phyloP scores from a whole-genome alignment of 2,329 filamentous ascomycete genomes.

The Alternaria sp. region DNA sequence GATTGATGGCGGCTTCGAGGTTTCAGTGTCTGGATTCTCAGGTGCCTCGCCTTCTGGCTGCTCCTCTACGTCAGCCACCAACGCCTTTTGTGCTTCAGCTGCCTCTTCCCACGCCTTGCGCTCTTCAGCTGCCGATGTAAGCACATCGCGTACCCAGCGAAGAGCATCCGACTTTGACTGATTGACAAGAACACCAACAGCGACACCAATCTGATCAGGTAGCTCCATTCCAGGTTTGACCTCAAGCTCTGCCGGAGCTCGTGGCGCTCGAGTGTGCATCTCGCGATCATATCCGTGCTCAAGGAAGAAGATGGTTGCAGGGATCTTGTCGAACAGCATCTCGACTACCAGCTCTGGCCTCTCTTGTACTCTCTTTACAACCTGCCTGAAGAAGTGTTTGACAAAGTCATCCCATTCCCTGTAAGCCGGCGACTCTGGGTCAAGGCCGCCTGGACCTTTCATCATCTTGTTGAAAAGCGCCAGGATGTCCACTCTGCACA shows the following conservation, averaged over 20 bases:
- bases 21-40: constrained; percentile 45
- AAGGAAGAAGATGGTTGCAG: constrained; percentile 80
- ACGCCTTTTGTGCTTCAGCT: constrained; percentile 64
- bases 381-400: constrained; percentile 80
- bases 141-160: constrained; percentile 78
- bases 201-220: constrained; percentile 75
- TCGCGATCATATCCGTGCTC: constrained; percentile 91
- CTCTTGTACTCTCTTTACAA: constrained; percentile 83
- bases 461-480: constrained; percentile 89
- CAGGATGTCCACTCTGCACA: constrained; percentile 91
- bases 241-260: constrained; percentile 80
- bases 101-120: constrained; percentile 79
- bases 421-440: constrained; percentile 69
- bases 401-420: constrained; percentile 92
- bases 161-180: constrained; percentile 77
- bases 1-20: constrained; percentile 54
- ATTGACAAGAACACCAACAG: constrained; percentile 79
- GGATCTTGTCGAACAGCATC: constrained; percentile 92
- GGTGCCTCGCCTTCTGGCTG: constrained; percentile 28
- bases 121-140: constrained; percentile 73
- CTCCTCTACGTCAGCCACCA: constrained; percentile 40
- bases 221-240: constrained; percentile 74
- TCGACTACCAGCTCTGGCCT: constrained; percentile 86
- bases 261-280: constrained; percentile 67
- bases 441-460: constrained; percentile 81